These are phyloP conservation scores for Chloromonas sp. DNA, from an alignment of 163 green algal species.

Conservation along the genomic window DNA sequence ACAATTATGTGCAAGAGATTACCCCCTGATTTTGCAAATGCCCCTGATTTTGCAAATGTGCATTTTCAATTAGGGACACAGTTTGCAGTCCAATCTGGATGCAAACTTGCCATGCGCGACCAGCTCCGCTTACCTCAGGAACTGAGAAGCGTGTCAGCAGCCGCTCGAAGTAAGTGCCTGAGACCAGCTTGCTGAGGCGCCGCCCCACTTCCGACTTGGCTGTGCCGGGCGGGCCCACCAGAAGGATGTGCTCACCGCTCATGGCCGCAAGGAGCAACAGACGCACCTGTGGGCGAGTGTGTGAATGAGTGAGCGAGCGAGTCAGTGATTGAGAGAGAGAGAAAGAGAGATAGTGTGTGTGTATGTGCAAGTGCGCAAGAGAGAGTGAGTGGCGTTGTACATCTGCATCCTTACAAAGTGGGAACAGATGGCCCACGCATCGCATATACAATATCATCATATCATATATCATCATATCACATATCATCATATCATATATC, in stretches of 20 bases:
- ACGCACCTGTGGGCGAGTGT: slow-evolving; percentile 56
- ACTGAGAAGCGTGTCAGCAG: slow-evolving; percentile 83
- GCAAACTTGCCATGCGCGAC: no score
- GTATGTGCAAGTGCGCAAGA: neutral
- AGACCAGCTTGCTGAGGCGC: slow-evolving; percentile 52
- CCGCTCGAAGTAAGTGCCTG: slow-evolving; percentile 75
- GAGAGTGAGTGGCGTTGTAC: neutral
- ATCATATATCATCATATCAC: no score
- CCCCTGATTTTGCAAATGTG: no score
- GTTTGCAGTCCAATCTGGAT: no score
- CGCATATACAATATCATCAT: no score
- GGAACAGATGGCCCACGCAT: neutral
- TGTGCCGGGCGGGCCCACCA: slow-evolving; percentile 86
- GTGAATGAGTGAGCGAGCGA: neutral
- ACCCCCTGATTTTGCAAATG: no score
- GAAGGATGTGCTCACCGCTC: slow-evolving; percentile 87
- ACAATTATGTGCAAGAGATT: no score
- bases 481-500: no score
- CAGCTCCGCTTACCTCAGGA: slow-evolving; percentile 48
- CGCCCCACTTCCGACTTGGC: slow-evolving; percentile 80
- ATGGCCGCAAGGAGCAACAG: slow-evolving; percentile 88
- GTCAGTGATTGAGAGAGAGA: neutral
- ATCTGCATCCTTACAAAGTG: neutral
- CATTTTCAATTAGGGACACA: no score
- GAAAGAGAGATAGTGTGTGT: neutral